A percentile compares a stretch with the other conserved stretches of the same genome.
Evolutionary conservation across 2,329 filamentous ascomycete species (phyloP).

Genomic region (Pestalotiopsis sp.): DNA sequence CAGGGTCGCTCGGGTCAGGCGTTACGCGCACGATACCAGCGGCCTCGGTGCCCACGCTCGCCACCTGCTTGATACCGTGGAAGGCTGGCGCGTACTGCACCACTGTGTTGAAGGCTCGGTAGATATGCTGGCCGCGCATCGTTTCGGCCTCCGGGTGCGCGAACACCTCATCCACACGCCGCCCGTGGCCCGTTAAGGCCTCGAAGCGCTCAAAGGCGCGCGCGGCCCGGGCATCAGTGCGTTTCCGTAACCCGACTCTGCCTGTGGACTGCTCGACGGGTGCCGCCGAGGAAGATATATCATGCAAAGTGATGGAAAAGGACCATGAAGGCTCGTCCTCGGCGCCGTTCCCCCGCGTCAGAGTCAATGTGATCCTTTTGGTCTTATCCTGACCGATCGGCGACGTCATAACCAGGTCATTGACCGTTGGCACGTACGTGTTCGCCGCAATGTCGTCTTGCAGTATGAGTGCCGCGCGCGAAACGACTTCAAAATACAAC

Average conservation of each 20-base stretch:
- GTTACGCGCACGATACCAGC: slow-evolving; percentile 19
- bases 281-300: background rate
- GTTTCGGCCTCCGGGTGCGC: slow-evolving; percentile 24
- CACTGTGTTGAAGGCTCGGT: slow-evolving; percentile 29
- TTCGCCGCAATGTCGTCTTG: slow-evolving; percentile 19
- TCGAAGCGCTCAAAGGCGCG: slow-evolving; percentile 29
- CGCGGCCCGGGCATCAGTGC: slow-evolving; percentile 19
- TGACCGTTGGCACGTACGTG: slow-evolving; percentile 14
- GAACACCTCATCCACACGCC: slow-evolving; percentile 21
- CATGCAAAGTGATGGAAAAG: slow-evolving; percentile 15
- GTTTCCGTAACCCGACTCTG: slow-evolving; percentile 9
- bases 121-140: slow-evolving; percentile 33
- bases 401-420: slow-evolving; percentile 17
- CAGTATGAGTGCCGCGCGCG: slow-evolving; percentile 26
- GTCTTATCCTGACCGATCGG: slow-evolving; percentile 7
- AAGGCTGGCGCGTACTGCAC: slow-evolving; percentile 28
- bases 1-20: slow-evolving; percentile 5
- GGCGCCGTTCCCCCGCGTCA: slow-evolving; percentile 7
- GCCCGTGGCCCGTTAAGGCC: slow-evolving; percentile 27
- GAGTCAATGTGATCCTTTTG: slow-evolving; percentile 13
- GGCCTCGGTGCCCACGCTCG: slow-evolving; percentile 20
- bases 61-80: slow-evolving; percentile 24
- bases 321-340: slow-evolving; percentile 12
- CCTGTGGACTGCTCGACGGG: slow-evolving; percentile 16
- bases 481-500: slow-evolving; percentile 26